These are phyloP conservation scores for Colletotrichum tabaci DNA, from an alignment of 2,329 filamentous ascomycete species.

Conservation along the genomic window DNA sequence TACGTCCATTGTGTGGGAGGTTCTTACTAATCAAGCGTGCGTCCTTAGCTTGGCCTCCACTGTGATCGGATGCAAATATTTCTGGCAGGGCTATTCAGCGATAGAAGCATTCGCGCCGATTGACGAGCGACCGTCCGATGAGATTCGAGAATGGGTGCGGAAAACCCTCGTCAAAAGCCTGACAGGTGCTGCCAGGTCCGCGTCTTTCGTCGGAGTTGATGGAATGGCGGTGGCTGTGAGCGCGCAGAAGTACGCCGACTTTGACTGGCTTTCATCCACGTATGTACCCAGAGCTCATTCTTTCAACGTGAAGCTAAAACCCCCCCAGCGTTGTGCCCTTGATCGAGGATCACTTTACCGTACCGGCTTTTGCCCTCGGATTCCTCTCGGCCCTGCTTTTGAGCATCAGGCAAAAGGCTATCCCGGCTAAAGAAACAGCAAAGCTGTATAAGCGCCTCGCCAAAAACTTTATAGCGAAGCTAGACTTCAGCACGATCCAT, in stretches of 20 bases:
- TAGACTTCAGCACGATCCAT: constrained; percentile 16
- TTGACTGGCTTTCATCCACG: constrained; percentile 24
- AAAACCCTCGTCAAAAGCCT: not conserved
- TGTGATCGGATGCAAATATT: not conserved
- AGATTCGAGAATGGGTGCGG: constrained; percentile 1
- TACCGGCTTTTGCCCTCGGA: constrained; percentile 4
- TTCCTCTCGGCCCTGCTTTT: not conserved
- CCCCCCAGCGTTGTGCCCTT: constrained; percentile 6
- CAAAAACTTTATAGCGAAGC: not conserved
- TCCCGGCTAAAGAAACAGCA: not conserved
- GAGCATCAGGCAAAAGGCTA: not conserved
- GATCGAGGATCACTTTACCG: not conserved
- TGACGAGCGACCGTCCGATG: not conserved
- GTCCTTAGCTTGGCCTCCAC: constrained; percentile 3
- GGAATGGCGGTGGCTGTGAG: not conserved
- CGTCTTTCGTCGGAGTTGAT: not conserved
- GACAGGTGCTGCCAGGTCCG: not conserved
- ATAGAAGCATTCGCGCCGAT: not conserved
- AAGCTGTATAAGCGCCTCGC: constrained; percentile 17
- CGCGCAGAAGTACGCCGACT: constrained; percentile 2
- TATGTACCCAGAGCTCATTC: not conserved
- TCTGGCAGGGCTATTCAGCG: not conserved
- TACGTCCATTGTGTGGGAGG: not conserved
- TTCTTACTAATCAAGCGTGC: not conserved
- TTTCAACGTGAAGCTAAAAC: not conserved